A percentile compares a stretch with the other conserved stretches of the same genome.
Conservation (phyloP, 2,329 filamentous ascomycete species). For the Penicillium griseofulvum region DNA sequence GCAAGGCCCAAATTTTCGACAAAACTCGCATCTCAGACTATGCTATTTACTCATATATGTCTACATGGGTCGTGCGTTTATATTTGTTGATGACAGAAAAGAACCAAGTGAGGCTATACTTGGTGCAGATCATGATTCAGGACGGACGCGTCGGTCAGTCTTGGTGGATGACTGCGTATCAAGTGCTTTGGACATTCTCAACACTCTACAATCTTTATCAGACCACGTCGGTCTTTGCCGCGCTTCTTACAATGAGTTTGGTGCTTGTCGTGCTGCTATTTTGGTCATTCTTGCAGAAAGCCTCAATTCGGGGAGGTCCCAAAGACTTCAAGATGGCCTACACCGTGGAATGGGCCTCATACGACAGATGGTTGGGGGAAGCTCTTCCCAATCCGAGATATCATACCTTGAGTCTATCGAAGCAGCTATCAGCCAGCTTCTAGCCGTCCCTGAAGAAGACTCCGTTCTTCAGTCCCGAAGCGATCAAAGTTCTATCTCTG, state of each 20-base stretch:
- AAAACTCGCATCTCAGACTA: slow-evolving; percentile 50
- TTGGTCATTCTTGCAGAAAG: slow-evolving; percentile 46
- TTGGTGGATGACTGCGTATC: slow-evolving; percentile 54
- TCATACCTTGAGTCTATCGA: slow-evolving; percentile 54
- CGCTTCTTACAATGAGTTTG: slow-evolving; percentile 56
- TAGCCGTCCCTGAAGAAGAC: slow-evolving; percentile 37
- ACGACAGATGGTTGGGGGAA: slow-evolving; percentile 53
- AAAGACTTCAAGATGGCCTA: slow-evolving; percentile 43
- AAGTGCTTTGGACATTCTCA: slow-evolving; percentile 51
- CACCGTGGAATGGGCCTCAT: slow-evolving; percentile 52
- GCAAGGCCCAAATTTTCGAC: slow-evolving; percentile 44
- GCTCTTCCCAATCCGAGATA: slow-evolving; percentile 51
- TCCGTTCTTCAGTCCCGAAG: slow-evolving; percentile 12
- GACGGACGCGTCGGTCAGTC: slow-evolving; percentile 28
- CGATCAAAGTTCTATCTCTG: slow-evolving; percentile 39
- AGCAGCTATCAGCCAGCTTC: slow-evolving; percentile 45
- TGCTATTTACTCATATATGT: slow-evolving; percentile 54
- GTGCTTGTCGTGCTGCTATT: slow-evolving; percentile 54
- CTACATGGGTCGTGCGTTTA: slow-evolving; percentile 54
- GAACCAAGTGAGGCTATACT: slow-evolving; percentile 12
- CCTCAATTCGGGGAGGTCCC: slow-evolving; percentile 34
- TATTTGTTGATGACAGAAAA: slow-evolving; percentile 40
- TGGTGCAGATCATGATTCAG: slow-evolving; percentile 11
- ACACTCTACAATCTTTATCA: slow-evolving; percentile 49
- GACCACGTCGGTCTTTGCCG: slow-evolving; percentile 52